Evolutionary conservation across 257 asterid species (phyloP).

Genomic region (Solanum megistacrolobum): DNA sequence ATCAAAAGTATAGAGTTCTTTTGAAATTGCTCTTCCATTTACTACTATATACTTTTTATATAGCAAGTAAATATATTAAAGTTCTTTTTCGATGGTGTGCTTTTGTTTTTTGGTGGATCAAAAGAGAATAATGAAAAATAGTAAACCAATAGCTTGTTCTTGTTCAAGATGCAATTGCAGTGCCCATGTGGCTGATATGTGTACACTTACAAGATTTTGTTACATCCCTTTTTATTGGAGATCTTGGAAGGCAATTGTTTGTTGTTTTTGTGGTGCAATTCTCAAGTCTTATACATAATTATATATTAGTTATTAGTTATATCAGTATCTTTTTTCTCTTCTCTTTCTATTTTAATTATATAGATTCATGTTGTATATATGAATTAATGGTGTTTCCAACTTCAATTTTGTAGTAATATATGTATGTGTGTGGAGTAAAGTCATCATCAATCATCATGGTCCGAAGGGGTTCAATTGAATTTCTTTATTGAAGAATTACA

Average conservation of each 20-base stretch:
- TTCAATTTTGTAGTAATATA: too few relatives aligned
- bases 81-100: constrained; percentile 36
- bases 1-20: background rate
- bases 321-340: background rate
- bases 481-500: too few relatives aligned
- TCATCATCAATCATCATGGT: too few relatives aligned
- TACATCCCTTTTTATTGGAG: constrained; percentile 50
- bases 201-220: constrained; percentile 63
- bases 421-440: too few relatives aligned
- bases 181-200: constrained; percentile 68
- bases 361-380: too few relatives aligned
- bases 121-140: constrained; percentile 37
- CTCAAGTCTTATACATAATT: constrained; percentile 50
- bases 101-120: constrained; percentile 82
- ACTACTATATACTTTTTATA: background rate
- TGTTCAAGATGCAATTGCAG: constrained; percentile 64
- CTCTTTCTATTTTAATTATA: background rate
- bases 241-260: constrained; percentile 68
- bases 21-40: background rate
- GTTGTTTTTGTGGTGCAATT: constrained; percentile 57
- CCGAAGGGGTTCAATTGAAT: too few relatives aligned
- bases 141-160: constrained; percentile 59
- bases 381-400: too few relatives aligned
- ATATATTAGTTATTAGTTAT: background rate
- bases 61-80: background rate